Evolutionary conservation across 768 basidiomycete species (phyloP).

Genomic region (Boletus huronensis): DNA sequence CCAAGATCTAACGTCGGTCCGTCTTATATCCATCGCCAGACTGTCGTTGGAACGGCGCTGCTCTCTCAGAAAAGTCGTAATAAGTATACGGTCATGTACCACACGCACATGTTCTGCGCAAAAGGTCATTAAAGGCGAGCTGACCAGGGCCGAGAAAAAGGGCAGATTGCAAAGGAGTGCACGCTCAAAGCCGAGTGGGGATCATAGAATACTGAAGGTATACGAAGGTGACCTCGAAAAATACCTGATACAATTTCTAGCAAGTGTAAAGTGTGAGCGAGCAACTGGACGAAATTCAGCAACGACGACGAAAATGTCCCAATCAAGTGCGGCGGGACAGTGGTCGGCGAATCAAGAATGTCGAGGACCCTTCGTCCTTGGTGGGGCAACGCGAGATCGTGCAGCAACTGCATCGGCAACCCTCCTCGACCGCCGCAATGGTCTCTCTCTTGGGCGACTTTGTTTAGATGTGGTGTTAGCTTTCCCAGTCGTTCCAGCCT

Average conservation of each 20-base stretch:
- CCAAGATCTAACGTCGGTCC: conserved; percentile 15
- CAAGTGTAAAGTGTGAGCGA: conserved; percentile 6
- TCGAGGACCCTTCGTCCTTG: conserved; percentile 25
- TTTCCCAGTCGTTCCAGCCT: conserved; percentile 12
- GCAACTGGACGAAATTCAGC: conserved; percentile 11
- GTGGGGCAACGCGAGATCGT: conserved; percentile 42
- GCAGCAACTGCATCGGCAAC: conserved; percentile 59
- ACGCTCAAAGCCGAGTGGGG: conserved; percentile 20
- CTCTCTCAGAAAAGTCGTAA: conserved; percentile 8
- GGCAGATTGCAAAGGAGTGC: conserved; percentile 10
- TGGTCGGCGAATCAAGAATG: conserved; percentile 20
- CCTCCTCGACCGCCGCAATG: conserved; percentile 53
- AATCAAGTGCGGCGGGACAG: neutral
- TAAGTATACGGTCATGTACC: conserved; percentile 11
- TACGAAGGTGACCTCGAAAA: conserved; percentile 18
- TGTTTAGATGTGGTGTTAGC: neutral
- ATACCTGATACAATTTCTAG: conserved; percentile 27
- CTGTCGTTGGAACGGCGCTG: neutral
- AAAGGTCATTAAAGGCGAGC: conserved; percentile 18
- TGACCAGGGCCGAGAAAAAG: conserved; percentile 11
- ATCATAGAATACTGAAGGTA: conserved; percentile 27
- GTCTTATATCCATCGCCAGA: neutral
- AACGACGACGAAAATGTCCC: conserved; percentile 1
- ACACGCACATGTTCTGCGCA: conserved; percentile 9
- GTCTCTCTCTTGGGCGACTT: conserved; percentile 6